Percentiles rank a stretch among this genome's conserved stretches.
phyloP scores from a whole-genome alignment of 768 basidiomycete species.

The Auriscalpium orientale region DNA sequence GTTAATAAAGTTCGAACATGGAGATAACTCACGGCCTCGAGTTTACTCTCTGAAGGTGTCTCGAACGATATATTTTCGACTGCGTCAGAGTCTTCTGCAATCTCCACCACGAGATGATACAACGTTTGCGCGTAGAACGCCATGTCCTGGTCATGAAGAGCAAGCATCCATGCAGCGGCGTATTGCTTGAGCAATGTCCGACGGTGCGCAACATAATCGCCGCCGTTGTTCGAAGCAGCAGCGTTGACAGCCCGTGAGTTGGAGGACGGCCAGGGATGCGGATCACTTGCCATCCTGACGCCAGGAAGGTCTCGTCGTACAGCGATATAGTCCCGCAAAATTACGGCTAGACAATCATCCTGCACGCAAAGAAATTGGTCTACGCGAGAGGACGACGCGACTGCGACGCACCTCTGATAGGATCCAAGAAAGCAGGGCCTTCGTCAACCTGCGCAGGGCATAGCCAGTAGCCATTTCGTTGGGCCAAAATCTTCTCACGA shows the following conservation, averaged over 20 bases:
- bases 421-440: conserved; percentile 60
- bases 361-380: conserved; percentile 18
- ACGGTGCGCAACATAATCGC: conserved; percentile 61
- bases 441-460: conserved; percentile 52
- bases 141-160: conserved; percentile 57
- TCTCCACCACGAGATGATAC: conserved; percentile 46
- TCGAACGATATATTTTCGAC: neutral
- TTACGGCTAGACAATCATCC: conserved; percentile 60
- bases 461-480: conserved; percentile 67
- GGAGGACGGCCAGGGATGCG: conserved; percentile 47
- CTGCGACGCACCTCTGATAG: conserved; percentile 50
- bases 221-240: conserved; percentile 48
- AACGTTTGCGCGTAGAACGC: conserved; percentile 43
- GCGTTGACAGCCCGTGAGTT: conserved; percentile 27
- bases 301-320: conserved; percentile 55
- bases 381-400: neutral
- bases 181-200: conserved; percentile 47
- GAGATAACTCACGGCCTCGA: neutral
- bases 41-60: neutral
- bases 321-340: conserved; percentile 63
- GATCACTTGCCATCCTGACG: conserved; percentile 39
- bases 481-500: conserved; percentile 69
- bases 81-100: conserved; percentile 26
- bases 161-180: conserved; percentile 59
- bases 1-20: neutral